Evolutionary conservation across 805 yeast species (phyloP).

Genomic region (Nakazawaea sp.): DNA sequence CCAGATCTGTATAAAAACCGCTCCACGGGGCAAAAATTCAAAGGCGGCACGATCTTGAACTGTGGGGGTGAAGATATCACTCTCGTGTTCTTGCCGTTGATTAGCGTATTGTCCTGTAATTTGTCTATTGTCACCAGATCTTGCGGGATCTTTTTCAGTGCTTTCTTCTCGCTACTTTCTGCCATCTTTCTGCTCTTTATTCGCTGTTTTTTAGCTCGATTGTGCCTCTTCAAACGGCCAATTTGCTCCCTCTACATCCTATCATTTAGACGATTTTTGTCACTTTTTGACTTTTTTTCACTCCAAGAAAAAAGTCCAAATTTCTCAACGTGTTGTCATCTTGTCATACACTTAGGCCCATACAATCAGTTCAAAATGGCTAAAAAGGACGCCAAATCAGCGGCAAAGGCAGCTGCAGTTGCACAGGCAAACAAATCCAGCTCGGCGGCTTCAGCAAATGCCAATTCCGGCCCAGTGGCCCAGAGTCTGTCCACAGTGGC

Average conservation of each 20-base stretch:
- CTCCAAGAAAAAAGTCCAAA: too few species aligned
- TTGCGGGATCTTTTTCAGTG: neutral
- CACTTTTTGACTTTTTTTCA: too few species aligned
- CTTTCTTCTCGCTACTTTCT: neutral
- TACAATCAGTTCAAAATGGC: too few species aligned
- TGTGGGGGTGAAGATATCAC: conserved; percentile 48
- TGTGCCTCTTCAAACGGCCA: too few species aligned
- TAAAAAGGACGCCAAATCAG: conserved; percentile 27
- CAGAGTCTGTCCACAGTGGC: conserved; percentile 1
- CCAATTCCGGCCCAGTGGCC: conserved; percentile 10
- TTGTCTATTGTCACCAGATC: conserved; percentile 5
- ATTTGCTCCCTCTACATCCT: too few species aligned
- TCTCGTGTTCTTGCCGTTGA: conserved; percentile 17
- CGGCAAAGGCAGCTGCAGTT: conserved; percentile 16
- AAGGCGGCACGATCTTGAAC: conserved; percentile 79
- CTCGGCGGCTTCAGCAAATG: neutral
- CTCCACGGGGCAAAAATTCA: conserved; percentile 94
- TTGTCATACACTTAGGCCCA: neutral
- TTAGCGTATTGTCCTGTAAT: conserved; percentile 17
- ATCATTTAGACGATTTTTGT: too few species aligned
- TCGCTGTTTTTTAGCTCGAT: too few species aligned
- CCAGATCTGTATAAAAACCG: conserved; percentile 82
- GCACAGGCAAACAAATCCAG: conserved; percentile 4
- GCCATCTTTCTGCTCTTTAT: conserved; percentile 1
- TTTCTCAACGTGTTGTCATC: neutral